Base-by-base conservation (phyloP, 768 basidiomycete genomes). In the Leccinum broughii region DNA sequence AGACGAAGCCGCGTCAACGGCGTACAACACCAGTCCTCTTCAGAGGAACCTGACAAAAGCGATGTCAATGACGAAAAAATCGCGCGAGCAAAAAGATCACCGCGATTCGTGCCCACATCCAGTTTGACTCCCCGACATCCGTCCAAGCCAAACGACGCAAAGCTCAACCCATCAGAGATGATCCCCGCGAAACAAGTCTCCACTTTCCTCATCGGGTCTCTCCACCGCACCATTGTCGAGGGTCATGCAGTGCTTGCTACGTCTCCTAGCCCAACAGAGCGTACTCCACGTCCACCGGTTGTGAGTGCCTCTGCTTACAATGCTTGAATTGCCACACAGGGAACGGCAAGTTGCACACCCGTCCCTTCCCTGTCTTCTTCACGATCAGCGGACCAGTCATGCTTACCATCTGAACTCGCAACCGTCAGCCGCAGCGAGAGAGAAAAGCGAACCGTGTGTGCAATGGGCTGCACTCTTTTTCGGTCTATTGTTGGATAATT, bases 21-120 rank as follows among this genome's bases (percentile, higher is more conserved):
- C 24, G 37, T 70, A 3, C 65, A 68, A 17, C 64, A 65, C n/a
- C 69, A 71, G 44, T 66, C 67, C 30, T 70, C 63, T 13, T 67
- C 72, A 26, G 72, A 68, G 46, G 72, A 73, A 32, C 68, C 62
- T 55, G 72, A 72, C 51, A 66, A 54, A 26, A 72, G 70, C 41
- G 72, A 75, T 28, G 53, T 49, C 14, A 46, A 64, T 58, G 72
- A 75, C 53, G 58, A 61, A 1, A 28, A 61, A 1, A 28, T 62
- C 35, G 41, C 58, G 2, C 62, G 61, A 14, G 54, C 62, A 20
- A 64, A 60, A 17, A 56, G 26, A 8, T 17, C 61, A 35, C 26
- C 59, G 13, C 72, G 62, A 6, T 24, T 62, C 22, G 20, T 35
- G 15, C 17, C 46, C 10, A 41, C 39, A 3, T 41, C 49, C 39